Percentiles rank a stretch among this genome's conserved stretches.
Evolutionary conservation across 768 basidiomycete genomes (phyloP).

Genomic region (Boletus sp.): DNA sequence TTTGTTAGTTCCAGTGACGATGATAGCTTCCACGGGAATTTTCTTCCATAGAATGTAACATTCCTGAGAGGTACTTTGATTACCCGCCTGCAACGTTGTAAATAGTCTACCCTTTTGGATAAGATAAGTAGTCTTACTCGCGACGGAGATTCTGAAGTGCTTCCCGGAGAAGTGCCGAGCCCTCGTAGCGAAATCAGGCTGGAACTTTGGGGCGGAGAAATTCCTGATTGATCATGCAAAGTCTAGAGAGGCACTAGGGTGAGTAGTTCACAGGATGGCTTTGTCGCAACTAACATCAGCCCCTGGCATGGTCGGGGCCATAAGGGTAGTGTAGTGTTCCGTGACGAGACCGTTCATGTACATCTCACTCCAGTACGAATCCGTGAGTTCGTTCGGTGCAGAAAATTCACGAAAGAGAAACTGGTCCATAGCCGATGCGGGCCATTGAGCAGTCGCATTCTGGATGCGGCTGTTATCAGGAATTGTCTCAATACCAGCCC

Average conservation of each 20-base stretch:
- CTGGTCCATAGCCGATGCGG: background rate
- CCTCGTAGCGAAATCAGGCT: background rate
- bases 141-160: background rate
- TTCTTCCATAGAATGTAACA: slow-evolving; percentile 16
- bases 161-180: background rate
- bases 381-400: background rate
- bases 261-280: background rate
- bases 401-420: background rate
- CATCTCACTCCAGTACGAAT: background rate
- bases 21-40: slow-evolving; percentile 4
- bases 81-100: background rate
- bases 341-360: background rate
- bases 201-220: background rate
- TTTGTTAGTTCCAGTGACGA: slow-evolving; percentile 34
- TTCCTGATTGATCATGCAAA: background rate
- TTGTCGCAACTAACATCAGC: background rate
- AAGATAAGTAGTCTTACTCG: slow-evolving; percentile 1
- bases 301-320: background rate
- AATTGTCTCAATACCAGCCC: background rate
- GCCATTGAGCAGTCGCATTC: background rate
- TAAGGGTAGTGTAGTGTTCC: background rate
- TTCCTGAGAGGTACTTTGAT: slow-evolving; percentile 9
- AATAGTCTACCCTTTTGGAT: background rate
- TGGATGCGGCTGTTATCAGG: background rate
- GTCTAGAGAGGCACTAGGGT: background rate